Conservation (phyloP, 1,139 yeast species). For the Hyphopichia buzzinii region DNA sequence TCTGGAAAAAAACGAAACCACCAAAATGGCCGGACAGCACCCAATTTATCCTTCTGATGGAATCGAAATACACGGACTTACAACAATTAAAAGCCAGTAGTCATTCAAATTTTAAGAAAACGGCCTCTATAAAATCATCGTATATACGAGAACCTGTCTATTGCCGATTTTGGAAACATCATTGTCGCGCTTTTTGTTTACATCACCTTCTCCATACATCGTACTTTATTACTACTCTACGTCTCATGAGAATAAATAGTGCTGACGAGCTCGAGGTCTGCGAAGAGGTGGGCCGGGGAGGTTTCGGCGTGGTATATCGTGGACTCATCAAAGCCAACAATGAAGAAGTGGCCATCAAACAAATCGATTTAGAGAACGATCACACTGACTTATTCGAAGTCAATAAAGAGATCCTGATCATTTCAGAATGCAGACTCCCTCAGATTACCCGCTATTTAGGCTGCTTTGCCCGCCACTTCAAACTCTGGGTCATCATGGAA, state of each 20-base stretch:
- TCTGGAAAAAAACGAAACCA: too few relatives aligned
- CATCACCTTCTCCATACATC: neutral
- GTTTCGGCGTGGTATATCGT: conserved; percentile 82
- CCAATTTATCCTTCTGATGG: too few relatives aligned
- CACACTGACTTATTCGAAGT: conserved; percentile 76
- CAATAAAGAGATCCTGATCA: conserved; percentile 73
- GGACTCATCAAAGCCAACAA: conserved; percentile 57
- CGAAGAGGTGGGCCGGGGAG: conserved; percentile 84
- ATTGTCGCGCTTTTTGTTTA: conserved; percentile 6
- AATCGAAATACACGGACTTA: too few relatives aligned
- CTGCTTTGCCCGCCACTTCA: conserved; percentile 74
- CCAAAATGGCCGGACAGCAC: too few relatives aligned
- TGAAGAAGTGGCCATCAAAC: conserved; percentile 62
- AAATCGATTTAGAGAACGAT: conserved; percentile 76
- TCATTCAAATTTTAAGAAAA: too few relatives aligned
- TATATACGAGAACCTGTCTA: too few relatives aligned
- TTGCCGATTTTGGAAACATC: neutral
- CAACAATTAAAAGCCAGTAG: too few relatives aligned
- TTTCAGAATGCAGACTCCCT: conserved; percentile 68
- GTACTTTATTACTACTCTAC: too few relatives aligned
- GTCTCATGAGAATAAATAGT: conserved; percentile 20
- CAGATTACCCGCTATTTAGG: conserved; percentile 79
- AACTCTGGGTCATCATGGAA: conserved; percentile 87
- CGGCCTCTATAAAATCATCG: too few relatives aligned
- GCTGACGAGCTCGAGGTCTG: conserved; percentile 51